Conservation (phyloP, 73 alveolate genomes). For the Blepharisma japonicum region DNA sequence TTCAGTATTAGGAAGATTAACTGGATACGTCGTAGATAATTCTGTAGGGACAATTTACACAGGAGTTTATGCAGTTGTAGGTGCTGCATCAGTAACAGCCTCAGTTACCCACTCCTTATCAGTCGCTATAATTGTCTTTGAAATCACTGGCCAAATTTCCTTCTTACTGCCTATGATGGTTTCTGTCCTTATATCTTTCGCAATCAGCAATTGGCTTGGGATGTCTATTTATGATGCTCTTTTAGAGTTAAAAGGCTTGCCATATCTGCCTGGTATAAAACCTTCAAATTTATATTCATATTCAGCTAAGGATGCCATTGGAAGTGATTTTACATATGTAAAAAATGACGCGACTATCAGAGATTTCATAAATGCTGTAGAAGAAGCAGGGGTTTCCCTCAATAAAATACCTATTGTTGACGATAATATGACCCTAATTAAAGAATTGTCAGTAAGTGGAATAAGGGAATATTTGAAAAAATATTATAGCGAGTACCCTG, state of each 20-base stretch:
- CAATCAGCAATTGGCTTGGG: conserved; percentile 69
- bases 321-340: conserved; percentile 44
- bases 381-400: neutral
- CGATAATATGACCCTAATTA: neutral
- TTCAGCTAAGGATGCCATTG: conserved; percentile 80
- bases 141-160: conserved; percentile 76
- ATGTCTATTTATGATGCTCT: conserved; percentile 86
- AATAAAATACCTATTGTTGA: neutral
- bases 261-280: conserved; percentile 84
- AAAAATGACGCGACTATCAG: conserved; percentile 33
- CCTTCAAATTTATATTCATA: conserved; percentile 64
- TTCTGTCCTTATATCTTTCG: conserved; percentile 71
- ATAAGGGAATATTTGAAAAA: conserved; percentile 2
- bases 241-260: conserved; percentile 77
- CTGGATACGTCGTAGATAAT: conserved; percentile 27
- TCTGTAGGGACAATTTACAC: conserved; percentile 24
- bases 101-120: conserved; percentile 81
- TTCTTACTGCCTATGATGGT: conserved; percentile 73
- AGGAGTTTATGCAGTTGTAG: conserved; percentile 60
- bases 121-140: conserved; percentile 87
- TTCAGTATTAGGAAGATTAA: conserved; percentile 37
- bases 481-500: too few species aligned
- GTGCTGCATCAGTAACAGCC: conserved; percentile 87
- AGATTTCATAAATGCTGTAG: conserved; percentile 17
- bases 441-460: neutral